A percentile compares a stretch with the other conserved stretches of the same genome.
Conservation (phyloP, 495 filamentous ascomycete genomes). For the Neurospora sp. region DNA sequence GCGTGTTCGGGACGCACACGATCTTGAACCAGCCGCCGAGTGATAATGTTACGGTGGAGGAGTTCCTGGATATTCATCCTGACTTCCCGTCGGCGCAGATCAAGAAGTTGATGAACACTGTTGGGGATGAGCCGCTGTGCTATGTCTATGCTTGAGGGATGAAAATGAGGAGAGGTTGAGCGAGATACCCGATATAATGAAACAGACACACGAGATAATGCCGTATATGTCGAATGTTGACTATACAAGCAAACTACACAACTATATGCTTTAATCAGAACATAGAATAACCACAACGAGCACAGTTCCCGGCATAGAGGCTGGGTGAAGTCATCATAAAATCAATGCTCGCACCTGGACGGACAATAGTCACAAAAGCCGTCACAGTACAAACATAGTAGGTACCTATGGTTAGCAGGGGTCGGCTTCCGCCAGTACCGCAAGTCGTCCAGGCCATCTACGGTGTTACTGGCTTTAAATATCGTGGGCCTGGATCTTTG, state of each 20-base stretch:
- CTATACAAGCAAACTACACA: no score
- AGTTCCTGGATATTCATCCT: slow-evolving; percentile 10
- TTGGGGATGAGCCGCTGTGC: slow-evolving; percentile 18
- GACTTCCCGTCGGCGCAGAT: slow-evolving; percentile 10
- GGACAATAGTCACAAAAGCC: no score
- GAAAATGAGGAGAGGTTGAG: neutral
- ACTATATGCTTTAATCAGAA: no score
- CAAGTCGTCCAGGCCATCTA: neutral
- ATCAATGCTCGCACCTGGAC: no score
- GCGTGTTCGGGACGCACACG: slow-evolving; percentile 11
- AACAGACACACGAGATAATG: no score
- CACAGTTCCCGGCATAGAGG: no score
- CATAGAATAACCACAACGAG: no score
- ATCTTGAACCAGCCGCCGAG: slow-evolving; percentile 17
- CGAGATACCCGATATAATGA: neutral
- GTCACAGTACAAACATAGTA: no score
- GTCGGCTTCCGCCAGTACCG: no score
- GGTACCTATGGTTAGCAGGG: no score
- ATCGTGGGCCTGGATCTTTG: neutral
- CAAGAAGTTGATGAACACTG: slow-evolving; percentile 16
- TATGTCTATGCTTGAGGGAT: slow-evolving; percentile 15
- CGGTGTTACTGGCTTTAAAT: neutral
- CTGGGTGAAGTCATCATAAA: no score
- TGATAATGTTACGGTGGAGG: slow-evolving; percentile 19
- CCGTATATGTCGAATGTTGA: no score